Base-by-base conservation (phyloP, 805 yeast species). In the Kuraishia piskuri region DNA sequence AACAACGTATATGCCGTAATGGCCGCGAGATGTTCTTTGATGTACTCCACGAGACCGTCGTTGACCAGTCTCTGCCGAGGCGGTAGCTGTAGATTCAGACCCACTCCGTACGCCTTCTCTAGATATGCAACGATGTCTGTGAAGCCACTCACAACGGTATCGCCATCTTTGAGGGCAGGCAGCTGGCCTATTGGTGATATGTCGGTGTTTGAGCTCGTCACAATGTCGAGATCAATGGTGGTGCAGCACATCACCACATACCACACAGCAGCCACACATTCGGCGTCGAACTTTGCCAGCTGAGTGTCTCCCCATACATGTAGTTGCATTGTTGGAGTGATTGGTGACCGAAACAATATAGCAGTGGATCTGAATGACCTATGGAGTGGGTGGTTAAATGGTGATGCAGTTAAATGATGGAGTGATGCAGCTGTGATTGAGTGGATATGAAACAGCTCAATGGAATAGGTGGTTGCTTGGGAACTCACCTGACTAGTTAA, bases 181-280 rank as follows among this genome's bases (percentile, higher is more conserved):
- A 85, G 62, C 49, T 65, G 68, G 2, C 75, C 77, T 10, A 71
- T 70, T 10, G 70, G 72, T 0, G 88, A 78, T 9, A 78, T 53
- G 58, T 79, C 79, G 12, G 83, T 76, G 61, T 85, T 83, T 52
- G 80, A 78, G 1, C 88, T 81, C 1, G 83, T 75, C 8, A 81
- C 74, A 1, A 85, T 62, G 40, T 67, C 58, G 46, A 68, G 59
- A 2, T 68, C 55, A 58, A 54, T n/a, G 40, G 48, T 37, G 49
- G 57, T 25, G 54, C 68, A 58, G 51, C 64, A 50, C 2, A 58
- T 58, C 47, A 53, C 49, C n/a, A 77, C 61, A 45, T 76, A 66
- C 77, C 80, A 76, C 0, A 68, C 61, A 3, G 71, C 56, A 0
- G 85, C 85, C 14, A 78, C 54, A 9, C 79, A 75, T 51, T 79